phyloP scores from a whole-genome alignment of 805 yeast species.

The Wickerhamiella parazyma region DNA sequence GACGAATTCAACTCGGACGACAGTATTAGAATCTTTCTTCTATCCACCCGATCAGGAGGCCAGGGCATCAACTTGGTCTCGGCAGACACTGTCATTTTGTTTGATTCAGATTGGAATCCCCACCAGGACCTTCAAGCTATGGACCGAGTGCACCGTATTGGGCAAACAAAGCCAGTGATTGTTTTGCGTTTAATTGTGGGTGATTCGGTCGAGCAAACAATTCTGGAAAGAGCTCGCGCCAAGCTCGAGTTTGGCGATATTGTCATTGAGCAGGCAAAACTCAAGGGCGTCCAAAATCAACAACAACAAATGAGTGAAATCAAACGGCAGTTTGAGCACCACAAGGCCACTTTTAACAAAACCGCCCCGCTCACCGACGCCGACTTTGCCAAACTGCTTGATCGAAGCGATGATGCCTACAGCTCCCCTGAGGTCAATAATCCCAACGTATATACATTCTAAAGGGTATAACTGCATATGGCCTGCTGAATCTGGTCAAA shows the following conservation, averaged over 20 bases:
- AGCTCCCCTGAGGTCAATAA: conserved; percentile 11
- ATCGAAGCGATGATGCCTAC: conserved; percentile 18
- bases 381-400: conserved; percentile 18
- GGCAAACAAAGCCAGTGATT: conserved; percentile 73
- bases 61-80: conserved; percentile 74
- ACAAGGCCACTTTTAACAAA: conserved; percentile 34
- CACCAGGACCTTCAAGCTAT: conserved; percentile 94
- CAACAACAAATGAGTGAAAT: conserved; percentile 13
- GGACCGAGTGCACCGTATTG: conserved; percentile 89
- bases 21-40: conserved; percentile 41
- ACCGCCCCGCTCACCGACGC: conserved; percentile 14
- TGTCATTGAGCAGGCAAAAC: conserved; percentile 51
- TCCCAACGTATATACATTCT: conserved; percentile 9
- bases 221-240: conserved; percentile 63
- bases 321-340: conserved; percentile 17
- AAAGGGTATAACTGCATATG: not conserved
- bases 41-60: conserved; percentile 92
- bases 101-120: conserved; percentile 96
- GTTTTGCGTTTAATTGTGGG: conserved; percentile 64
- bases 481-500: not conserved
- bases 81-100: conserved; percentile 81
- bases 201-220: conserved; percentile 71
- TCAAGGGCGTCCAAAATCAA: conserved; percentile 20
- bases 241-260: conserved; percentile 68
- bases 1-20: conserved; percentile 32